These are phyloP conservation scores for Penicillium pancosmium DNA, from an alignment of 495 filamentous ascomycete genomes.

Conservation along the genomic window DNA sequence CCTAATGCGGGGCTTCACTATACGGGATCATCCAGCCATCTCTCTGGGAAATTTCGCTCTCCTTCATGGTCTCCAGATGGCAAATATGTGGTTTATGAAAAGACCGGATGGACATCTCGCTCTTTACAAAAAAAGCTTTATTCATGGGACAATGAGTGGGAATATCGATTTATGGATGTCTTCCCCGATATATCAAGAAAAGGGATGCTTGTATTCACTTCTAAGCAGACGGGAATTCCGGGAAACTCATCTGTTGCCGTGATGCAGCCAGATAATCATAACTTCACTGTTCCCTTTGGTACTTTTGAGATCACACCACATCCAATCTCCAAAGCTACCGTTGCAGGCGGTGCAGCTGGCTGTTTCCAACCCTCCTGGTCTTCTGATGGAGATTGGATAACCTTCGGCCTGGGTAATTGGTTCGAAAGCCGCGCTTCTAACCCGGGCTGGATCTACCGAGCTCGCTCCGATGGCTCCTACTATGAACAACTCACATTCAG, in stretches of 20 bases:
- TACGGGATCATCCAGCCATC: constrained; percentile 4
- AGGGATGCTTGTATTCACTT: constrained; percentile 4
- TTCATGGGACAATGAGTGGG: constrained; percentile 18
- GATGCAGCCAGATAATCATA: constrained; percentile 6
- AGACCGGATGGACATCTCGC: constrained; percentile 4
- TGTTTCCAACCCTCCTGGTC: constrained; percentile 21
- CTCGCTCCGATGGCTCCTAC: constrained; percentile 12
- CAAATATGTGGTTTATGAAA: constrained; percentile 11
- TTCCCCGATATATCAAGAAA: constrained; percentile 10
- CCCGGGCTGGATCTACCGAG: constrained; percentile 10
- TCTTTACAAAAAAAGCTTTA: constrained; percentile 12
- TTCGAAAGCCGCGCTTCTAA: constrained; percentile 10
- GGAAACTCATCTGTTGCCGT: constrained; percentile 6
- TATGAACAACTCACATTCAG: constrained; percentile 8
- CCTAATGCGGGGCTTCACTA: constrained; percentile 13
- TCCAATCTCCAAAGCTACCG: background rate
- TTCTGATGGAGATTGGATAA: constrained; percentile 13
- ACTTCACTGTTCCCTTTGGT: constrained; percentile 2
- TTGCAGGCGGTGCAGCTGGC: constrained; percentile 10
- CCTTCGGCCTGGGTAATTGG: constrained; percentile 16
- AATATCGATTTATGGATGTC: constrained; percentile 19
- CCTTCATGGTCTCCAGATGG: constrained; percentile 19
- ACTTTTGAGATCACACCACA: constrained; percentile 4
- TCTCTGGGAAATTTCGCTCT: constrained; percentile 8
- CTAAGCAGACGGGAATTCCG: constrained; percentile 8